Base-by-base conservation (phyloP, 1,284 basidiomycete genomes). In the Ganoderma sp. region DNA sequence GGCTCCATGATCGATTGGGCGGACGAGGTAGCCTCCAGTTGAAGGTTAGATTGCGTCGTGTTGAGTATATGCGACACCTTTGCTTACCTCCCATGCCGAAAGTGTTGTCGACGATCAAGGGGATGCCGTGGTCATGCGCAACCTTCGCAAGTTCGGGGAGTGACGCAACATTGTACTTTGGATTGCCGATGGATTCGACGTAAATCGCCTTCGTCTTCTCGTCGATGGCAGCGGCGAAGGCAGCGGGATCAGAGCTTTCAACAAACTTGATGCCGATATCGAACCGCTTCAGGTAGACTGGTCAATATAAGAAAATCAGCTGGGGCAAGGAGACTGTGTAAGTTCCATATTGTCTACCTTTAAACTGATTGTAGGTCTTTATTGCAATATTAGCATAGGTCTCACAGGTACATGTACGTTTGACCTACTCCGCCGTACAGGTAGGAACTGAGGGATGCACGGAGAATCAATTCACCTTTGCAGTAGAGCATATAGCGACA, bases 71-170 rank as follows among this genome's bases (percentile, higher is more conserved):
- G 15, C 5, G 22, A 32, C 45, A 28, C 15, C 14, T 15, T 14
- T 10, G 66, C 80, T 60, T 74, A 84, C 89, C 91, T 74, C 91
- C 94, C 79, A 94, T 90, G 70, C 95, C 95, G 74, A 96, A 96
- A 0, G 94, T 96, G 81, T 97, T 97, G 79, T 97, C 95, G 0
- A 96, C 94, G 37, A 96, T 88, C 54, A 96, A 80, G 0, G 94
- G 94, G 42, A 96, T 89, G 0, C 86, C 85, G 71, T 91, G 80
- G 65, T 88, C 87, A 76, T 96, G 93, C 0, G 95, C 94, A 43
- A 81, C 73, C 84, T 94, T 90, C 61, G 94, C 89, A 50, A 97
- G 81, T 41, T 86, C 91, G 6, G 90, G 87, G 64, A 97, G 84
- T 87, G 56, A 86, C 2, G 71, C 85, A 45, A 96, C 85, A 69